Evolutionary conservation across 2,329 filamentous ascomycete genomes (phyloP), one percentile per base, ranked within the genome.

Genomic region (Sporothrix phasma): DNA sequence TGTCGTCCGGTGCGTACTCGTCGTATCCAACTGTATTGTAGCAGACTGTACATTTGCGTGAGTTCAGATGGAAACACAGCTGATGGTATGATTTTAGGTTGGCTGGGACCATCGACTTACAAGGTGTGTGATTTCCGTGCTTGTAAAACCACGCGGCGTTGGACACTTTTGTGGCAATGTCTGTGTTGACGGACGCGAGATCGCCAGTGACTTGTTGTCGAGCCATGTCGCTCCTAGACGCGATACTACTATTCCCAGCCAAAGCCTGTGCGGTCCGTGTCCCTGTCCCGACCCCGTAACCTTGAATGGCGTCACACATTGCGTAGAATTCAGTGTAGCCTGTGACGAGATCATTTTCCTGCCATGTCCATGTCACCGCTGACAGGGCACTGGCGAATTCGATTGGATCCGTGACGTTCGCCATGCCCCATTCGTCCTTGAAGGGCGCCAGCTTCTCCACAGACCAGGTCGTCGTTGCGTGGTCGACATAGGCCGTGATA

Each of bases 131-230:
- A 7, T 76, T 73, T 1, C 74, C 67, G 2, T 74, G 71, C 49
- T 75, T 82, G 69, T 77, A 79, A 79, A 80, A 86, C n/a, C 73
- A 75, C 15, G 82, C 81, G 65, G 81, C 85, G 60, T 81, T 82
- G 22, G 75, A 70, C 63, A 78, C 78, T n/a, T 76, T 69, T 1
- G 82, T 72, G 22, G 82, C 82, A n/a, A 85, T 80, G 7, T 81
- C 82, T 24, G 73, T 75, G 3, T 76, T 26, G 22, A 3, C n/a
- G n/a, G n/a, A n/a, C n/a, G n/a, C n/a, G n/a, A n/a, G n/a, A n/a
- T n/a, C n/a, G n/a, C n/a, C n/a, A n/a, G n/a, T n/a, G n/a, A n/a
- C n/a, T n/a, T n/a, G n/a, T n/a, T n/a, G n/a, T n/a, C n/a, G 29
- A 11, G 51, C 15, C 29, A 13, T 19, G 29, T 10, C 29, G 29